A percentile compares a stretch with the other conserved stretches of the same genome.
Conservation (phyloP, 495 filamentous ascomycete genomes). For the Beverwykella pulmonaria region DNA sequence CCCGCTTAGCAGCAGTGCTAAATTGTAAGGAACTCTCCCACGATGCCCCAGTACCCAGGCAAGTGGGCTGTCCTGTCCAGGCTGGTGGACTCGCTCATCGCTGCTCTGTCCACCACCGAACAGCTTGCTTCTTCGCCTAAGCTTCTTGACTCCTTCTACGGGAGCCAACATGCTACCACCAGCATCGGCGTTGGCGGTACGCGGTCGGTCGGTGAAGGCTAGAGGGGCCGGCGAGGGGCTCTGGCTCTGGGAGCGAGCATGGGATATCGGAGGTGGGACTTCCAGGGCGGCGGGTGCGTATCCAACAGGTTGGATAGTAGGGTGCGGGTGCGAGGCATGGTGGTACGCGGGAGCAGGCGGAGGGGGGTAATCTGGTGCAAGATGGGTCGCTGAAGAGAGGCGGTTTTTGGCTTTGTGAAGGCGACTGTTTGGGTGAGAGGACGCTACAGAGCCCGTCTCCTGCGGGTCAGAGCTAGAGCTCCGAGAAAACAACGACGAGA, state of each 20-base stretch:
- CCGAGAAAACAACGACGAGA: slow-evolving; percentile 30
- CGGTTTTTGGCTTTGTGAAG: slow-evolving; percentile 26
- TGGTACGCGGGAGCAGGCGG: slow-evolving; percentile 10
- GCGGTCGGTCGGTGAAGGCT: slow-evolving; percentile 8
- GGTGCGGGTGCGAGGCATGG: not conserved
- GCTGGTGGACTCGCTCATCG: slow-evolving; percentile 24
- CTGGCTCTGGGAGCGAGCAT: slow-evolving; percentile 8
- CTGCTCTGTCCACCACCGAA: slow-evolving; percentile 27
- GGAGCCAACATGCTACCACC: slow-evolving; percentile 7
- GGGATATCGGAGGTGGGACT: slow-evolving; percentile 18
- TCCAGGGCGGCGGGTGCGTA: slow-evolving; percentile 21
- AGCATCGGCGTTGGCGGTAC: slow-evolving; percentile 17
- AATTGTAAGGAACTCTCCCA: slow-evolving; percentile 33
- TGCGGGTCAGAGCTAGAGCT: slow-evolving; percentile 3
- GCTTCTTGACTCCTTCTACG: slow-evolving; percentile 18
- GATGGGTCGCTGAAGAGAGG: slow-evolving; percentile 20
- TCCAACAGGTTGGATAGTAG: slow-evolving; percentile 18
- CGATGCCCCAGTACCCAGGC: slow-evolving; percentile 37
- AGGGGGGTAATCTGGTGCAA: slow-evolving; percentile 22
- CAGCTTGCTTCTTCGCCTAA: slow-evolving; percentile 27
- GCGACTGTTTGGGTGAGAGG: slow-evolving; percentile 17
- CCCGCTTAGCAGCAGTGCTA: slow-evolving; percentile 33
- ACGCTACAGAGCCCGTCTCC: slow-evolving; percentile 8
- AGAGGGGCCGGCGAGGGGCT: slow-evolving; percentile 25
- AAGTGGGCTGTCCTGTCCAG: slow-evolving; percentile 14